Evolutionary conservation across 202 grass and related monocot species (phyloP).

Genomic region (Carex sylvatica): DNA sequence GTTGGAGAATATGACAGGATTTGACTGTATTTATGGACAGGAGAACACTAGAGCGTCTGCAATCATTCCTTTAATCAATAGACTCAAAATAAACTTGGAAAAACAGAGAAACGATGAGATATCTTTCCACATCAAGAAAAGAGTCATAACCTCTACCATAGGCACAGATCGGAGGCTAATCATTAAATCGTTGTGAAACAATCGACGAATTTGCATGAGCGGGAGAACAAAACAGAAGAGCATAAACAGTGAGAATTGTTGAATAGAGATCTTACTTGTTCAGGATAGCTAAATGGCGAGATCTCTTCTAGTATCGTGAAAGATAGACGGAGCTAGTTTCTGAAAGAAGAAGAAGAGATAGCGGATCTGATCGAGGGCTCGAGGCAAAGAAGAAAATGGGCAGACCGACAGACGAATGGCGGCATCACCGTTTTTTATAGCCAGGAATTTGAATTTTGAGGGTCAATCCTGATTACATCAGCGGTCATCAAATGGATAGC

Average conservation of each 20-base stretch:
- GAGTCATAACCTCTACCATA: background rate
- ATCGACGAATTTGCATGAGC: background rate
- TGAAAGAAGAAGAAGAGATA: background rate
- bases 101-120: background rate
- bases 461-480: background rate
- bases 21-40: background rate
- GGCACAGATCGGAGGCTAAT: background rate
- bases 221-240: background rate
- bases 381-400: background rate
- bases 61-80: background rate
- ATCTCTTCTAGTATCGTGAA: constrained; percentile 1
- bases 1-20: background rate
- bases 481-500: background rate
- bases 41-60: background rate
- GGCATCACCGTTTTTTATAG: constrained; percentile 3
- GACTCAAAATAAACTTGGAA: background rate
- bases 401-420: background rate
- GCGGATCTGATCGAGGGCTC: background rate
- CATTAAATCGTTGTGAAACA: background rate
- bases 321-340: background rate
- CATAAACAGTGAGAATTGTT: background rate
- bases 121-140: background rate
- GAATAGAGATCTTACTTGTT: constrained; percentile 20
- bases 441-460: background rate
- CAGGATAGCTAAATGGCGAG: background rate